Evolutionary conservation across 345 rosid genomes (phyloP).

Genomic region (Boechera stricta): DNA sequence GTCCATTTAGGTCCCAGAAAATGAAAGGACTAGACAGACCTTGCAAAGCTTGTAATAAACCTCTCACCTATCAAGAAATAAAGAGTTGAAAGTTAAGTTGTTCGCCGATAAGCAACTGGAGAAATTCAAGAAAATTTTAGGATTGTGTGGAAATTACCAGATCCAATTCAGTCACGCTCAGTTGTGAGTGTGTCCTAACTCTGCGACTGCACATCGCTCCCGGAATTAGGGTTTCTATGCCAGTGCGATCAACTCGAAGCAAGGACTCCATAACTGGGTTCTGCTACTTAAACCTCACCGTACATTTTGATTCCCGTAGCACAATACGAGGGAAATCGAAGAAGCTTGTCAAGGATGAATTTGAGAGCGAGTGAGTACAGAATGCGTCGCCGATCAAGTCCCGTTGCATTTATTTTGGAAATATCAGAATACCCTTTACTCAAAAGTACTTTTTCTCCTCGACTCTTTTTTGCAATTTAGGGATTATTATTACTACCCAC

Average conservation of each 20-base stretch:
- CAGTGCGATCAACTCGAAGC: conserved; percentile 48
- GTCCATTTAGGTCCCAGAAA: conserved; percentile 60
- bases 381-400: too few species aligned
- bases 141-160: conserved; percentile 49
- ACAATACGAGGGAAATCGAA: too few species aligned
- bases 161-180: conserved; percentile 62
- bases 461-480: too few species aligned
- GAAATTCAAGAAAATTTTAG: too few species aligned
- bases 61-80: conserved; percentile 51
- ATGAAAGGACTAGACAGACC: conserved; percentile 72
- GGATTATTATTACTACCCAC: too few species aligned
- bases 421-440: neutral
- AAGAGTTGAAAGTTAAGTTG: too few species aligned
- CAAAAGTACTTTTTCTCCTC: too few species aligned
- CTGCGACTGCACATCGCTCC: conserved; percentile 14
- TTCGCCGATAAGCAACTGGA: too few species aligned
- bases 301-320: neutral
- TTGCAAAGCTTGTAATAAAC: conserved; percentile 82
- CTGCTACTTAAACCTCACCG: neutral
- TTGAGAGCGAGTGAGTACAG: neutral
- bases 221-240: conserved; percentile 44
- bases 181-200: conserved; percentile 3
- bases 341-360: neutral
- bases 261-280: conserved; percentile 43
- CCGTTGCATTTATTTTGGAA: neutral